Evolutionary conservation across 164 flowering plant genomes (phyloP), one percentile per base, ranked within the genome.

Genomic region (Malania oleifera): DNA sequence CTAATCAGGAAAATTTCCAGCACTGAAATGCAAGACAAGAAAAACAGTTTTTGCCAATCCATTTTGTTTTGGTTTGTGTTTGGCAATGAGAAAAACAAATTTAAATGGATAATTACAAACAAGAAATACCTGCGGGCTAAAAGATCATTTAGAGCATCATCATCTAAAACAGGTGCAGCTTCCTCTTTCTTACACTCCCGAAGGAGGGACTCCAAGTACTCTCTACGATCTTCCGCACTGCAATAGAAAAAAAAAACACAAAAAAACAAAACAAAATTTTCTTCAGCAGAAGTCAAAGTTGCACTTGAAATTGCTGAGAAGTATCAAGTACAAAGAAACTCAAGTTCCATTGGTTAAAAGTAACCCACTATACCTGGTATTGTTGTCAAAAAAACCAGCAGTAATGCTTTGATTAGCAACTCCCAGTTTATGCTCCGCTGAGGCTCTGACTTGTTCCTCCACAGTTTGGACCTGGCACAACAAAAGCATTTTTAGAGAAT

Each of bases 351-450:
- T 14, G 20, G 24, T 35, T 14, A 15, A 24, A 15, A 51, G 35
- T 5, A 44, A 20, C n/a, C 28, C 18, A 41, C 58, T 27, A 47
- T 53, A 90, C 99, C 99, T 95, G 19, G 99, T 91, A 64, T 95
- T 82, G 52, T 95, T 95, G 68, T 95, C 99, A 72, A 95, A 95
- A 68, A 95, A 95, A 1, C 99, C 99, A 71, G 99, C 99, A 63
- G 99, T 95, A 58, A 95, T 95, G 66, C 99, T 95, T 73, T 95
- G 99, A 70, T 95, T 95, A 14, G 99, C 99, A 70, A 95, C 98
- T 63, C 99, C 98, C 44, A 95, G 80, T 73, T 95, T 95, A 72
- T 95, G 99, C 79, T 95, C 99, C 38, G 99, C 99, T 49, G 99
- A 68, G 70, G 98, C 98, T 80, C 99, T 85, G 40, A 95, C 99